These are phyloP conservation scores for Vavraia culicis DNA, from an alignment of 371 early-diverging fungal genomes.

Conservation along the genomic window DNA sequence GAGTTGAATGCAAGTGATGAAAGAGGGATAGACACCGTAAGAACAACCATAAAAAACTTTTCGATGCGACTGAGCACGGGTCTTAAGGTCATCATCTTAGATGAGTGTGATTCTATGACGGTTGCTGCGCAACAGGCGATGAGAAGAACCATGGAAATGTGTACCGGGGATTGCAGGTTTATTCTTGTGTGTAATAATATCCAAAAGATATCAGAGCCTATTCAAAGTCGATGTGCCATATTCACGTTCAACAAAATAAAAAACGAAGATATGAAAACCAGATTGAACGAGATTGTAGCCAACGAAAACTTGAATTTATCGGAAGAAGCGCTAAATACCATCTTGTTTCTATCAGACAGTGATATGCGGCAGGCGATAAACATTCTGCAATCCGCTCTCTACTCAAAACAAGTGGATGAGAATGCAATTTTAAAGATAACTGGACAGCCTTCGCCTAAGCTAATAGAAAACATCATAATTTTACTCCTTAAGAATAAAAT, in stretches of 20 bases:
- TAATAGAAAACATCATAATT: slow-evolving; percentile 9
- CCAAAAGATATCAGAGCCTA: slow-evolving; percentile 89
- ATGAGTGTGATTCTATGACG: slow-evolving; percentile 67
- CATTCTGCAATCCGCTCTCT: slow-evolving; percentile 54
- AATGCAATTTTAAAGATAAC: slow-evolving; percentile 21
- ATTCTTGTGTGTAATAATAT: slow-evolving; percentile 87
- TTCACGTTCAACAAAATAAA: slow-evolving; percentile 56
- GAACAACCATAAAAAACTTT: slow-evolving; percentile 86
- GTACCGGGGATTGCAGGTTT: slow-evolving; percentile 73
- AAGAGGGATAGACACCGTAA: slow-evolving; percentile 83
- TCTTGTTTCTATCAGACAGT: slow-evolving; percentile 80
- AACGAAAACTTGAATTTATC: slow-evolving; percentile 50
- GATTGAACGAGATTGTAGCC: slow-evolving; percentile 58
- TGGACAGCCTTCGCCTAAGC: slow-evolving; percentile 33
- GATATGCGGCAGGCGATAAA: slow-evolving; percentile 95
- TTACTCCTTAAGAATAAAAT: slow-evolving; percentile 12
- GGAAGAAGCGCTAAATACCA: slow-evolving; percentile 49
- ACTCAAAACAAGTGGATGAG: background rate
- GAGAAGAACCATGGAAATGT: slow-evolving; percentile 82
- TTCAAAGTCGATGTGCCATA: slow-evolving; percentile 86
- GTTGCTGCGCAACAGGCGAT: slow-evolving; percentile 56
- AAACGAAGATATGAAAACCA: slow-evolving; percentile 52
- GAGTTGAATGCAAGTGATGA: slow-evolving; percentile 97
- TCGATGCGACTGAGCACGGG: too few relatives aligned
- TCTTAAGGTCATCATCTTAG: too few relatives aligned